Evolutionary conservation across 2,329 filamentous ascomycete species (phyloP).

Genomic region (Neoascochyta sp.): DNA sequence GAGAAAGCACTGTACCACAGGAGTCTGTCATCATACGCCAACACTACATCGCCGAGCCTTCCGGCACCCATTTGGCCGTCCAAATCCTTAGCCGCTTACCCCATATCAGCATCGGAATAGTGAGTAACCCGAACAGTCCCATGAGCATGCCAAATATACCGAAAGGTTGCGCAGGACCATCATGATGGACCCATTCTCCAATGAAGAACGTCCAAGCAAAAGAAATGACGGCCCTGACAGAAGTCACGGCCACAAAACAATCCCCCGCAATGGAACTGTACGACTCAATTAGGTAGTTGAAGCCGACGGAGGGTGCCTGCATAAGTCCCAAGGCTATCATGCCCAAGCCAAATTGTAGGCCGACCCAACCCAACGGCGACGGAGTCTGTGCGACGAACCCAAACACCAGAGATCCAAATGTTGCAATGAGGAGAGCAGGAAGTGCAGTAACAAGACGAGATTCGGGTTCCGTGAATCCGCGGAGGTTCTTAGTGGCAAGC

Average conservation of each 20-base stretch:
- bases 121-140: slow-evolving; percentile 45
- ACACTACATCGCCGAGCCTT: too few species aligned
- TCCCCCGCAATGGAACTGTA: slow-evolving; percentile 49
- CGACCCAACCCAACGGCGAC: slow-evolving; percentile 37
- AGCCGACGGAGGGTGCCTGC: slow-evolving; percentile 43
- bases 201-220: slow-evolving; percentile 57
- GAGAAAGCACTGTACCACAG: too few species aligned
- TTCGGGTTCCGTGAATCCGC: slow-evolving; percentile 42
- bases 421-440: slow-evolving; percentile 38
- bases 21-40: too few species aligned
- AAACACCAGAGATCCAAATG: slow-evolving; percentile 38
- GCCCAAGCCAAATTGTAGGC: slow-evolving; percentile 39
- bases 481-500: slow-evolving; percentile 32
- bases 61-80: slow-evolving; percentile 34
- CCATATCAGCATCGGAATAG: slow-evolving; percentile 38
- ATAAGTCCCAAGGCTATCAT: slow-evolving; percentile 43
- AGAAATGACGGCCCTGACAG: slow-evolving; percentile 47
- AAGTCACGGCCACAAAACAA: slow-evolving; percentile 54
- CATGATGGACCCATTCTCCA: slow-evolving; percentile 45
- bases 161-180: slow-evolving; percentile 49
- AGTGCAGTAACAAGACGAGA: slow-evolving; percentile 39
- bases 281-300: slow-evolving; percentile 51
- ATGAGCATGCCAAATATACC: slow-evolving; percentile 53
- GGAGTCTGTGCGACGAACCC: slow-evolving; percentile 42
- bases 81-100: slow-evolving; percentile 44